Evolutionary conservation across 257 asterid genomes (phyloP).

Genomic region (Salvia miltiorrhiza): DNA sequence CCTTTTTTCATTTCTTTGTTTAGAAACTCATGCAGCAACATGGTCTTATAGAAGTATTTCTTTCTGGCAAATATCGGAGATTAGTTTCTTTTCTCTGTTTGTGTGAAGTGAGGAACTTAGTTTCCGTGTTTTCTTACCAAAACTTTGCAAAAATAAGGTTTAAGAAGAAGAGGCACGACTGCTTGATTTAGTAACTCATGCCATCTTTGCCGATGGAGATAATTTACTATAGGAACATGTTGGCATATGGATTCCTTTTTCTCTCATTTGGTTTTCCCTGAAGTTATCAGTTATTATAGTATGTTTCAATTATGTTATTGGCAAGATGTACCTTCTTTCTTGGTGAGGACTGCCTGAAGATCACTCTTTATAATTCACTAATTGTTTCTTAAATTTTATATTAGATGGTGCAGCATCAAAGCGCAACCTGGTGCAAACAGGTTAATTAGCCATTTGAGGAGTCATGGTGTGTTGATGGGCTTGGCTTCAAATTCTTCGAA

Average conservation of each 20-base stretch:
- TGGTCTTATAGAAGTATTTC: not conserved
- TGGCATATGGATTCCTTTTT: not conserved
- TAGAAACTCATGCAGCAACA: not conserved
- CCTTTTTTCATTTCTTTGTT: slow-evolving; percentile 3
- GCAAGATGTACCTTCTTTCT: not conserved
- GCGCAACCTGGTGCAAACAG: slow-evolving; percentile 91
- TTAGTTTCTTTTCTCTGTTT: not conserved
- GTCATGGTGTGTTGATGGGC: slow-evolving; percentile 75
- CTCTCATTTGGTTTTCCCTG: not conserved
- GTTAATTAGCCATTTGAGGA: slow-evolving; percentile 64
- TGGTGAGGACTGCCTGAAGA: slow-evolving; percentile 4
- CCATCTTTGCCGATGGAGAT: not conserved
- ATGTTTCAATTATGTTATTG: not conserved
- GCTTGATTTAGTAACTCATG: not conserved
- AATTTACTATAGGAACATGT: not conserved
- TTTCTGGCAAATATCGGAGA: not conserved
- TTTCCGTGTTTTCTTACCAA: not conserved
- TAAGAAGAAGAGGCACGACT: not conserved
- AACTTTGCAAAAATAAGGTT: not conserved
- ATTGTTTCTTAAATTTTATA: slow-evolving; percentile 8
- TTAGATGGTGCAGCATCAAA: slow-evolving; percentile 76
- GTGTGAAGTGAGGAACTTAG: not conserved
- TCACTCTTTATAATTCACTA: not conserved
- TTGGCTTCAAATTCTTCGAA: slow-evolving; percentile 84
- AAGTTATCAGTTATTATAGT: not conserved